Conservation (phyloP, 495 filamentous ascomycete species). For the Acidiella bohemica region DNA sequence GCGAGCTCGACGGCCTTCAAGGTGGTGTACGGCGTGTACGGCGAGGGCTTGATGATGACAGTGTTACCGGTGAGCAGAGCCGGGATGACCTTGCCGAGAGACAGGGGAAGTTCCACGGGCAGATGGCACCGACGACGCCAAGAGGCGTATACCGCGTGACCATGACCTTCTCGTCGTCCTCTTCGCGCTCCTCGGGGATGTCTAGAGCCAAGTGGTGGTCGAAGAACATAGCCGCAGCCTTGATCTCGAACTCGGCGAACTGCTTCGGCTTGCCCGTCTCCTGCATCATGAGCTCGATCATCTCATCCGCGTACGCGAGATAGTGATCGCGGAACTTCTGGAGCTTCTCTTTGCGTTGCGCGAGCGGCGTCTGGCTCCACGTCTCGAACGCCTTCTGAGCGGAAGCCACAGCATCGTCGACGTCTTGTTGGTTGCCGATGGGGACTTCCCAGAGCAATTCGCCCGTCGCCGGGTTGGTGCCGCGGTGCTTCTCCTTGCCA, state of each 20-base stretch:
- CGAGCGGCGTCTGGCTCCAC: constrained; percentile 38
- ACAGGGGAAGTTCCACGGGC: constrained; percentile 46
- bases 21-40: constrained; percentile 51
- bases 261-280: constrained; percentile 46
- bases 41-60: constrained; percentile 48
- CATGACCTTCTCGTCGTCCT: constrained; percentile 29
- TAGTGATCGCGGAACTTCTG: constrained; percentile 40
- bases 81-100: constrained; percentile 21
- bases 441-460: constrained; percentile 42
- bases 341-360: constrained; percentile 44
- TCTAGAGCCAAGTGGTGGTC: constrained; percentile 23
- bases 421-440: constrained; percentile 38
- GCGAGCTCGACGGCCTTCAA: constrained; percentile 52
- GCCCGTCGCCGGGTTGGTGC: constrained; percentile 40
- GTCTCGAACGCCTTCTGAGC: constrained; percentile 37
- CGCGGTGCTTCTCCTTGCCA: constrained; percentile 27
- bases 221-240: constrained; percentile 9
- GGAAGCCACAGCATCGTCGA: constrained; percentile 39
- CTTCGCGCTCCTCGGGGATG: constrained; percentile 28
- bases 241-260: constrained; percentile 18
- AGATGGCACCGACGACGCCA: constrained; percentile 30
- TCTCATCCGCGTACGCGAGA: constrained; percentile 31
- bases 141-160: constrained; percentile 24
- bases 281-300: constrained; percentile 38
- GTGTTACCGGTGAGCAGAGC: constrained; percentile 44